Base-by-base conservation (phyloP, 2,329 filamentous ascomycete genomes). In the Alternaria arborescens region DNA sequence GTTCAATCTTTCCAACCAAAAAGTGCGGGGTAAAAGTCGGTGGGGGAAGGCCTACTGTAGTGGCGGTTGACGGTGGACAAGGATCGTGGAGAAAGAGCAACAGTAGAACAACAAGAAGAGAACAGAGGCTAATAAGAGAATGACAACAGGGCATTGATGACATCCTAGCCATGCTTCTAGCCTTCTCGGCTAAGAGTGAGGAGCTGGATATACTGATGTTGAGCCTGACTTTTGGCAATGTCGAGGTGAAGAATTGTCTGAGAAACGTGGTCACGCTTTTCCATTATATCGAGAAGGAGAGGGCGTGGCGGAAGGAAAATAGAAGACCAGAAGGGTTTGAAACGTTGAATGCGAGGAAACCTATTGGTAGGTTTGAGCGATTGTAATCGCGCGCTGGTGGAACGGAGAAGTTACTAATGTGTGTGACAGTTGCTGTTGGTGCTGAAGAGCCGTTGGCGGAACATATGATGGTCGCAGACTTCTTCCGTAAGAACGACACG, bases 221-320 rank as follows among this genome's bases (percentile, higher is more conserved):
- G 58, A 97, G 93, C 1, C 86, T 97, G 61, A 97, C 94, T 1
- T 97, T 95, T 78, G 95, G 95, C 58, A 99, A 99, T 76, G 92
- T 98, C 22, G 89, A 94, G 68, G 88, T 97, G 16, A 85, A 93
- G 64, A 94, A 88, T 78, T 97, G 93, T 72, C 84, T 97, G 52
- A 89, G 91, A 52, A 99, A 99, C 79, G 89, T 91, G 16, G 89
- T 98, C 40, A 91, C 93, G 24, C 84, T 98, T 62, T 98, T 99
- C 82, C 90, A 97, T 72, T 90, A 97, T 60, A 86, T 99, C 54
- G 93, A 97, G 67, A 92, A 93, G 75, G 95, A 99, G 81, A 84
- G 93, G 69, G 85, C 87, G 68, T 98, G 94, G 94, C 87, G 95
- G 65, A 88, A 87, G 74, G 81, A 87, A 12, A 86, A 88, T 42